phyloP scores from a whole-genome alignment of 495 filamentous ascomycete genomes.

The Neurospora cerealis region DNA sequence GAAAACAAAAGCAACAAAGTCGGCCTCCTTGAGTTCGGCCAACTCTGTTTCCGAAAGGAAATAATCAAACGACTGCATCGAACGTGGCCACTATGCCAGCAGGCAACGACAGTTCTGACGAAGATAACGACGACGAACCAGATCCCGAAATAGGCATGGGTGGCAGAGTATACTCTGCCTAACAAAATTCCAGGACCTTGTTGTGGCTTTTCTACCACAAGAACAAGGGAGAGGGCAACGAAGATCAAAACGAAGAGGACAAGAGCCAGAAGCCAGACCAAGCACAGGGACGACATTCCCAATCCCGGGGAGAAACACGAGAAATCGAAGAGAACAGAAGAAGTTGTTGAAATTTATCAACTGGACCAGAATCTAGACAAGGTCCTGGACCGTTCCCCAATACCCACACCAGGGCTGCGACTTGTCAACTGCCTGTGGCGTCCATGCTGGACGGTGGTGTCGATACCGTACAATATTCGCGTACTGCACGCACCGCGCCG shows the following conservation, averaged over 20 bases:
- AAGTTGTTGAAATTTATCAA: not conserved
- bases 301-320: not conserved
- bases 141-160: not conserved
- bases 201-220: not conserved
- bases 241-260: not conserved
- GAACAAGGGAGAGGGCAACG: not conserved
- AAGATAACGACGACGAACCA: not conserved
- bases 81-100: not conserved
- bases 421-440: not conserved
- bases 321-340: not conserved
- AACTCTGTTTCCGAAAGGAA: not conserved
- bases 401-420: not conserved
- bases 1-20: not conserved
- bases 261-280: not conserved
- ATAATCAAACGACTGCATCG: not conserved
- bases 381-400: not conserved
- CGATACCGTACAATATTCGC: not conserved
- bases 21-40: not conserved
- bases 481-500: not conserved
- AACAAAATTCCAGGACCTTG: not conserved
- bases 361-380: not conserved
- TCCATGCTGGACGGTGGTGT: not conserved
- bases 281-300: not conserved
- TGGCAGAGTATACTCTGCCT: not conserved
- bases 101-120: not conserved